Evolutionary conservation across 495 filamentous ascomycete genomes (phyloP), one percentile per base, ranked within the genome.

Genomic region (Usnea hakonensis): DNA sequence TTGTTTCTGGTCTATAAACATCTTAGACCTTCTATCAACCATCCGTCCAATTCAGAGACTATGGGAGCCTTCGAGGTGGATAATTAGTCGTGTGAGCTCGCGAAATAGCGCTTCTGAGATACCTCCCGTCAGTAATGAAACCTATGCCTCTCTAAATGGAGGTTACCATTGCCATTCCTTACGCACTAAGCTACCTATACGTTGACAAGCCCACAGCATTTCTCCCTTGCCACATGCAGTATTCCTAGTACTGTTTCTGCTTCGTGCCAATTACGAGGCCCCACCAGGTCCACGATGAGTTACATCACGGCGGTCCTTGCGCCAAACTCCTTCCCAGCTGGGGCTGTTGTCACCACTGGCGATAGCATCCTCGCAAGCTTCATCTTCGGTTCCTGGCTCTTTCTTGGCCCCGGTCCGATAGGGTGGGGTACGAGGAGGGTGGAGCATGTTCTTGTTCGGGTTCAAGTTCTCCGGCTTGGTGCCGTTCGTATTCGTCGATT

Each of bases 251-350:
- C n/a, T 16, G 19, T 52, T 16, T 6, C 28, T 8, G 14, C 5
- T 52, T 32, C 2, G 26, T 52, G 16, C 14, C 46, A 26, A 9
- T 28, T 52, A 52, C 8, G 16, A 32, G 32, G 48, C 48, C 32
- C 48, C 48, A 19, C 48, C 48, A 32, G 48, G 48, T 6, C 48
- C 48, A 26, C 19, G 28, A 32, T 52, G 48, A 26, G 6, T 28
- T 26, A 19, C 32, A 30, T 52, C 48, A 32, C 48, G 48, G 35
- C 60, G 53, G 26, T 62, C 60, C 36, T 57, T 57, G 17, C 60
- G 38, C 60, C 60, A 56, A n/a, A 62, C 30, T 13, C 60, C 60
- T 30, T 62, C 60, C 38, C 40, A 56, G 26, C 35, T 62, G n/a
- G 60, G 60, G 21, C 53, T 62, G 13, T 36, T 40, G n/a, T 38